These are phyloP conservation scores for Gilbertella persicaria DNA, from an alignment of 371 early-diverging fungal species.

Conservation along the genomic window DNA sequence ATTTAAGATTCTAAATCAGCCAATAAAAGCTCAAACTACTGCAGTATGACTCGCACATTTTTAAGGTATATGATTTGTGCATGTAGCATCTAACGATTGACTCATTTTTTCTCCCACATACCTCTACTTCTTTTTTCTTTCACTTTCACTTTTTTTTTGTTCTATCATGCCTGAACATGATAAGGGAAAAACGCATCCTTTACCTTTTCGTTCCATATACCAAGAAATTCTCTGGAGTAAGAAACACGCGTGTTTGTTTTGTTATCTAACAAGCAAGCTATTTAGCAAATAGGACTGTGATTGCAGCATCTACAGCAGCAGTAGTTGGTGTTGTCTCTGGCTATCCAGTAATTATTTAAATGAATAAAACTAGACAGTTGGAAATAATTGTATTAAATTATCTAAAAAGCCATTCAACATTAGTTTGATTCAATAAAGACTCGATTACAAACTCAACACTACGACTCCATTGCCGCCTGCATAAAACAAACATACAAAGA, in stretches of 20 bases:
- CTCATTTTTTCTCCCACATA: neutral
- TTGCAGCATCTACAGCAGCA: slow-evolving; percentile 65
- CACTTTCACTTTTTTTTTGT: neutral
- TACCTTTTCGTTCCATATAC: slow-evolving; percentile 18
- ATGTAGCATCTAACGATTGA: neutral
- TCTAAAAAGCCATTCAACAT: neutral
- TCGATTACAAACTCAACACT: slow-evolving; percentile 79
- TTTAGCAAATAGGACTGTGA: slow-evolving; percentile 58
- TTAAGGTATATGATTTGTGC: too few species aligned
- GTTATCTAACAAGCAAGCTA: neutral
- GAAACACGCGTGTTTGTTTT: slow-evolving; percentile 1
- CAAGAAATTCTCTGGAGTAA: slow-evolving; percentile 26
- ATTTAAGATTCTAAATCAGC: too few species aligned
- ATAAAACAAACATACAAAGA: slow-evolving; percentile 66
- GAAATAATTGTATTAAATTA: neutral
- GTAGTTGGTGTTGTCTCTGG: slow-evolving; percentile 63
- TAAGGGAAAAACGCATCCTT: slow-evolving; percentile 13
- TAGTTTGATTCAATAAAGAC: slow-evolving; percentile 82
- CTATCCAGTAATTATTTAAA: slow-evolving; percentile 45
- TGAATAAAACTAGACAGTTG: neutral
- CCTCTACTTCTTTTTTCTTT: neutral
- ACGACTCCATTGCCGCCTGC: slow-evolving; percentile 69
- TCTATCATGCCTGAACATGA: slow-evolving; percentile 9
- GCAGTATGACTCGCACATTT: too few species aligned
- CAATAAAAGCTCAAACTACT: too few species aligned